A percentile compares a stretch with the other conserved stretches of the same genome.
Evolutionary conservation across 306 rosid species (phyloP).

Genomic region (Rosa persica): DNA sequence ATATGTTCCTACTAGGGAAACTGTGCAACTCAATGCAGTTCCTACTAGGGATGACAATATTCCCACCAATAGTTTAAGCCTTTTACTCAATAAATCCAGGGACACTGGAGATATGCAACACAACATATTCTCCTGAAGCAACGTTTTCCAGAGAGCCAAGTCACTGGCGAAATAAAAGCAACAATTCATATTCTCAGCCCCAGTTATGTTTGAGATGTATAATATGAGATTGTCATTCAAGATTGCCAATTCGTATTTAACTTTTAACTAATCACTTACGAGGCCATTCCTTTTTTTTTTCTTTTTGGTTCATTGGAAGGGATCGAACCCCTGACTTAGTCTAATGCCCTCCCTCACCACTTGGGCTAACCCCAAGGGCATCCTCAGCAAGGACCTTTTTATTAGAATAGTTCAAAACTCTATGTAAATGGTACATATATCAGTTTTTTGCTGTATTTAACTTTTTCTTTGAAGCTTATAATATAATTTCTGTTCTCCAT

Average conservation of each 20-base stretch:
- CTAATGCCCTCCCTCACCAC: not conserved
- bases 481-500: constrained; percentile 9
- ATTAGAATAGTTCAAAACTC: not conserved
- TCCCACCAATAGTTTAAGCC: not conserved
- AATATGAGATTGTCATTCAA: not conserved
- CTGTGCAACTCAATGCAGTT: no score
- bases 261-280: not conserved
- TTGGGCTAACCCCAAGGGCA: not conserved
- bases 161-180: not conserved
- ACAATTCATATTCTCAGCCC: no score
- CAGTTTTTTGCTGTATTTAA: not conserved
- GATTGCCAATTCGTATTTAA: not conserved
- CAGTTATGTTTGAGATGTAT: not conserved
- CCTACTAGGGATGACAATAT: no score
- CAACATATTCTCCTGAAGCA: not conserved
- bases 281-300: not conserved
- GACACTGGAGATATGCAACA: not conserved
- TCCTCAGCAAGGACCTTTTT: not conserved
- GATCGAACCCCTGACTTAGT: not conserved
- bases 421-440: not conserved
- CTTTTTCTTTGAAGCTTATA: not conserved
- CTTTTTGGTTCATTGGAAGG: not conserved
- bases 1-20: not conserved
- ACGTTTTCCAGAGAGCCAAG: not conserved
- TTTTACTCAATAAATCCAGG: not conserved